Conservation (phyloP, 768 basidiomycete genomes). For the Lyophyllum decastes region DNA sequence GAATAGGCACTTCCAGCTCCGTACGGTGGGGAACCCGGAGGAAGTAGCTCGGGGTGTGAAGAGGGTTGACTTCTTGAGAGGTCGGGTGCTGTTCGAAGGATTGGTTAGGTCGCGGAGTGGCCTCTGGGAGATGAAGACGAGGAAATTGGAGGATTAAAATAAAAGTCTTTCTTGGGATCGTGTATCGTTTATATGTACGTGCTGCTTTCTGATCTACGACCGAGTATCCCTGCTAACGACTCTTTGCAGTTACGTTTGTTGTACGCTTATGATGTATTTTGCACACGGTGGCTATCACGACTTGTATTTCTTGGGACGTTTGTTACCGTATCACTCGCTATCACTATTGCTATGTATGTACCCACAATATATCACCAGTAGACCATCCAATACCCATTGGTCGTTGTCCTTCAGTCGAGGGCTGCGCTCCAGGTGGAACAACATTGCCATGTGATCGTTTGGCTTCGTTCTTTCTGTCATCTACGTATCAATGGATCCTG, state of each 20-base stretch:
- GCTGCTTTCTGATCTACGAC: neutral
- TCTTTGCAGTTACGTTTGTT: neutral
- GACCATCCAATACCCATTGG: too few relatives aligned
- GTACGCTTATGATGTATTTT: conserved; percentile 28
- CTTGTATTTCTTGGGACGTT: conserved; percentile 17
- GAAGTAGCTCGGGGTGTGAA: conserved; percentile 44
- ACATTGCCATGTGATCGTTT: too few relatives aligned
- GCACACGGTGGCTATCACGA: conserved; percentile 45
- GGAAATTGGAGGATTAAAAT: conserved; percentile 10
- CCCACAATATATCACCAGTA: neutral
- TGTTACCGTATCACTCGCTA: neutral
- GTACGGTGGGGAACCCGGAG: conserved; percentile 40
- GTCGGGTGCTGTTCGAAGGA: conserved; percentile 53
- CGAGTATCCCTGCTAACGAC: neutral
- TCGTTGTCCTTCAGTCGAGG: too few relatives aligned
- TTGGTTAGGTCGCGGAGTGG: conserved; percentile 55
- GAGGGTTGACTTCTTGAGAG: conserved; percentile 62
- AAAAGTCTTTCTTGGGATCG: neutral
- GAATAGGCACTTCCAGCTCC: conserved; percentile 41
- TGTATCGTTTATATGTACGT: neutral
- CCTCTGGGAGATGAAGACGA: conserved; percentile 67
- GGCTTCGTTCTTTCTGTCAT: too few relatives aligned
- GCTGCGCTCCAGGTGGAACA: too few relatives aligned
- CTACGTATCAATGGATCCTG: too few relatives aligned
- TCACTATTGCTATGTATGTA: neutral